Evolutionary conservation across 495 filamentous ascomycete genomes (phyloP).

Genomic region (Pyrenula massariospora): DNA sequence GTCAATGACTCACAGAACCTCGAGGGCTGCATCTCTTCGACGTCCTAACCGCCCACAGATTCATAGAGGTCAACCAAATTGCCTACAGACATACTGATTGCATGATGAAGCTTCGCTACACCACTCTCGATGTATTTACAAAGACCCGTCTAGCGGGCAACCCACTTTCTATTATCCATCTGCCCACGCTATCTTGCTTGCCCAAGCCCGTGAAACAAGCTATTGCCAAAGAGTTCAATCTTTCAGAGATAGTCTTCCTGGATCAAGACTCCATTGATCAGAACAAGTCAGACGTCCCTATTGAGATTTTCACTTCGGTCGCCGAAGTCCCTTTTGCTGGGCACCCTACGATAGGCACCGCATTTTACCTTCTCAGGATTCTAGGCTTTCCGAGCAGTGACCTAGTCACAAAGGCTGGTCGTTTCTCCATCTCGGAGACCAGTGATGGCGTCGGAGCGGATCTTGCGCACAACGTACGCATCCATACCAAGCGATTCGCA

Average conservation of each 20-base stretch:
- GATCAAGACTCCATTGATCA: slow-evolving; percentile 24
- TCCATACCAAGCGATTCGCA: slow-evolving; percentile 34
- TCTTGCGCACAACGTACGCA: slow-evolving; percentile 56
- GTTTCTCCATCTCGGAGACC: slow-evolving; percentile 31
- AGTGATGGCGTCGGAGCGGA: slow-evolving; percentile 31
- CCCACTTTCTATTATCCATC: not conserved
- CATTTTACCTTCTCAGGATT: slow-evolving; percentile 35
- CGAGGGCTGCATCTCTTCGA: no score
- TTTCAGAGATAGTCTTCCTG: slow-evolving; percentile 75
- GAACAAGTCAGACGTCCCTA: slow-evolving; percentile 8
- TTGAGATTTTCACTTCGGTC: slow-evolving; percentile 61
- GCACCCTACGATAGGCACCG: slow-evolving; percentile 65
- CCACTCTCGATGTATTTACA: not conserved
- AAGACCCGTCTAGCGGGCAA: not conserved
- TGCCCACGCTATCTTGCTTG: slow-evolving; percentile 7
- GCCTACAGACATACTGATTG: no score
- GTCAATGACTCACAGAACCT: no score
- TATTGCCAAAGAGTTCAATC: slow-evolving; percentile 71
- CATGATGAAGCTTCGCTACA: not conserved
- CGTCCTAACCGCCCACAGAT: no score
- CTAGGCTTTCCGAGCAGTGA: slow-evolving; percentile 14
- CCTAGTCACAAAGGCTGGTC: slow-evolving; percentile 53
- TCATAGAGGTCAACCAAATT: no score
- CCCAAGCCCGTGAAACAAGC: slow-evolving; percentile 44
- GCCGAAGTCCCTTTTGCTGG: slow-evolving; percentile 64